phyloP scores from a whole-genome alignment of 345 rosid species.

The Brassica carinata region DNA sequence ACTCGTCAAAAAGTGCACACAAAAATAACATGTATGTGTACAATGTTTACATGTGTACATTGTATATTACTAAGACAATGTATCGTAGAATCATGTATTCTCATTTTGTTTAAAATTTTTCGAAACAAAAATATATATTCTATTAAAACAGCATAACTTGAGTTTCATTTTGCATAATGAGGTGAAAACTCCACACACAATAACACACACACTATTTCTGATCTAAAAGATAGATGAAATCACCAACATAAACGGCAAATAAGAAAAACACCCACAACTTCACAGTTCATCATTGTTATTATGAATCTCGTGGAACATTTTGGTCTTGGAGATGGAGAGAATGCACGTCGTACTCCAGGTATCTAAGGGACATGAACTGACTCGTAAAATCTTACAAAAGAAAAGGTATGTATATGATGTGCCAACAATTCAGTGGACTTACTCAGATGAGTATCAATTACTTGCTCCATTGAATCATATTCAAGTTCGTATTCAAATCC shows the following conservation, averaged over 20 bases:
- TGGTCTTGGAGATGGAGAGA: not conserved
- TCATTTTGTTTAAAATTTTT: no score
- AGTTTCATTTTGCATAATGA: no score
- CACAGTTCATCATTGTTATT: not conserved
- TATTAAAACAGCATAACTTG: no score
- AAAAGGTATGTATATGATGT: not conserved
- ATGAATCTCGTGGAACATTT: not conserved
- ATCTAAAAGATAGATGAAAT: no score
- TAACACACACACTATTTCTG: no score
- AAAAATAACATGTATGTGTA: no score
- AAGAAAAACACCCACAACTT: not conserved
- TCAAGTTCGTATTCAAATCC: not conserved
- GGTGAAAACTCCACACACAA: no score
- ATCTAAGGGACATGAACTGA: conserved; percentile 1
- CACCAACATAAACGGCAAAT: not conserved
- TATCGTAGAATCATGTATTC: no score
- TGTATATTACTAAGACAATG: no score
- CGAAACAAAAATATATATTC: no score
- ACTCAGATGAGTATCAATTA: not conserved
- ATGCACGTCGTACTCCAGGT: not conserved
- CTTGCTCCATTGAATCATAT: not conserved
- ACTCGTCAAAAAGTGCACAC: no score
- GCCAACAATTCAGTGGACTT: not conserved
- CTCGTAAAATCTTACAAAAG: not conserved
- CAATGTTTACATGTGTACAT: no score